Conservation (phyloP, 148 eudicot genomes). For the Chenopodium berlandieri region DNA sequence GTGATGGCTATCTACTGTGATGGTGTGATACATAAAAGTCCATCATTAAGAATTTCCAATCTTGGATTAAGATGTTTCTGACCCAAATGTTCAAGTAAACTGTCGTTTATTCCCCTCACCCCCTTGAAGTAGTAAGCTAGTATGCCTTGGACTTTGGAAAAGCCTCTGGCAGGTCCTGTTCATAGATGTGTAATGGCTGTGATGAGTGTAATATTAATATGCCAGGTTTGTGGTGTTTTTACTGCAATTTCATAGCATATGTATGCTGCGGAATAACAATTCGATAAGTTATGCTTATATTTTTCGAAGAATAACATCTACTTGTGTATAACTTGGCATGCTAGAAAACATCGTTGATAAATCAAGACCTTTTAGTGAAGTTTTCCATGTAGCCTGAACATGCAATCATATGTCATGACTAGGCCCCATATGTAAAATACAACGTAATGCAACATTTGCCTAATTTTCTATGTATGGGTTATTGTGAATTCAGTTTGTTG, state of each 20-base stretch:
- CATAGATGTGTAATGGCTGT: neutral
- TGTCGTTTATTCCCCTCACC: no score
- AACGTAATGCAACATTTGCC: neutral
- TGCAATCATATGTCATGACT: neutral
- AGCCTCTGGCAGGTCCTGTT: no score
- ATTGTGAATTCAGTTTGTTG: neutral
- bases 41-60: no score
- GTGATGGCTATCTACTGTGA: no score
- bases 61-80: no score
- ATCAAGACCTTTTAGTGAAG: neutral
- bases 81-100: no score
- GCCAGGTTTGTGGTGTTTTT: neutral
- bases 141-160: no score
- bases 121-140: no score
- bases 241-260: neutral
- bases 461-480: neutral
- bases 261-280: neutral
- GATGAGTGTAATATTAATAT: neutral
- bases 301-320: neutral
- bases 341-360: neutral
- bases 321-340: neutral
- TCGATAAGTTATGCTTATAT: neutral
- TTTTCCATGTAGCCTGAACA: neutral
- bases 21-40: no score
- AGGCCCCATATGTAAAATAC: neutral